Base-by-base conservation (phyloP, 2,329 filamentous ascomycete species). In the Nannizziopsis barbatae region DNA sequence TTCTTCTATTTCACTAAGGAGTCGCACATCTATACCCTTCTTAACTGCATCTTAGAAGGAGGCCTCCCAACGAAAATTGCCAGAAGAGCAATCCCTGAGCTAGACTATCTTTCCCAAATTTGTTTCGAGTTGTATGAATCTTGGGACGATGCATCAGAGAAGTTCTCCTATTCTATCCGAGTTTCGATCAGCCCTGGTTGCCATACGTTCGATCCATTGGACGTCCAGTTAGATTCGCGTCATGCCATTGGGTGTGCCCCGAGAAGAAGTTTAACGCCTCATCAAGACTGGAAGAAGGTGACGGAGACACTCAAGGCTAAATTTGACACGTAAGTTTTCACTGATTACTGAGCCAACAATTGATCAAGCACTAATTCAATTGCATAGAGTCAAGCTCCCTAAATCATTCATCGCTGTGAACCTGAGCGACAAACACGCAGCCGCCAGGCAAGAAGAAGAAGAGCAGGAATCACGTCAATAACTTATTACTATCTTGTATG, bases 1-100 rank as follows among this genome's bases (percentile, higher is more conserved):
- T 96, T 96, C 72, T 86, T 96, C 68, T 98, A 98, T 71, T 98
- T 98, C 67, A 98, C 92, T 54, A 98, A 98, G 67, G 92, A 98
- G 68, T 95, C 87, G 0, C 92, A 98, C 65, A 95, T 98, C 54
- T 98, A 98, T 70, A 98, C 92, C 4, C 76, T 98, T 4, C 78
- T 98, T 50, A 98, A 98, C 66, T 96, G 90, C 65, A 96, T 98
- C 57, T 77, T 98, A 20, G 92, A 98, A 65, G 92, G 93, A 52
- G 93, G 92, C 27, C 86, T 98, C 55, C 85, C 93, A 62, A 95
- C 90, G 18, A 98, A 98, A 71, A 96, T 98, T 61, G 84, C 87
- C 58, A 84, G 93, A 33, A 89, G 87, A 60, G 88, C 86, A 36
- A 98, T 98, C 55, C 92, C 92, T 0, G 92, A 98, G 68, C 80